Evolutionary conservation across 177 flowering plant species (phyloP), one percentile per base, ranked within the genome.

Genomic region (Vitis hybrid): DNA sequence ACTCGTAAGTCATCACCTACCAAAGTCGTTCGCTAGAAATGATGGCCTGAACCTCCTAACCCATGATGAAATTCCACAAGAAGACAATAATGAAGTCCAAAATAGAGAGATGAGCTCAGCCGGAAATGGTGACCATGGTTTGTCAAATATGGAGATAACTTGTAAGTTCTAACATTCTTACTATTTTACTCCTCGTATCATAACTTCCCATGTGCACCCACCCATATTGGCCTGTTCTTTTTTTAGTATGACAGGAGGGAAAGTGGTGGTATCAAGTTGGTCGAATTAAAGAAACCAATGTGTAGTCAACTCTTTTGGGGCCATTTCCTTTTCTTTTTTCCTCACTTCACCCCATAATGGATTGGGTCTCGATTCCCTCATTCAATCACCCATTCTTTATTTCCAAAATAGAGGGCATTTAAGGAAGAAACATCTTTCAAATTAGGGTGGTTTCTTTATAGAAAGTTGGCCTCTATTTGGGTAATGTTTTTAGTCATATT

Each of bases 291-390:
- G 28, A 57, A 57, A 57, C 59, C 59, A n/a, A n/a, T 57, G 59
- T 57, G 13, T 12, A 7, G 61, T 58, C 61, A 58, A 58, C 61
- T 58, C 61, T 58, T 22, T 58, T 7, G 61, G 20, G 24, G 3
- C 61, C 58, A 15, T 53, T 53, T 53, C 4, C 6, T 38, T 24
- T 24, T 24, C 28, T 3, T 24, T 19, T 58, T 58, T 58, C 17
- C 22, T 58, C 61, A 58, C 61, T 11, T 4, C 20, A 20, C 31
- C 61, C 24, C 18, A 58, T 15, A 7, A 18, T 8, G 24, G 61
- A 58, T 58, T 58, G 61, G 61, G 18, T 58, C 61, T 58, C 61
- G 61, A 20, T 58, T 58, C 22, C 61, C 10, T 18, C 61, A 58
- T 38, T 38, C 44, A 38, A 38, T 8, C 47, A 38, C 9, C 47